Evolutionary conservation across 495 filamentous ascomycete species (phyloP).

Genomic region (Penicillium macrosclerotiorum): DNA sequence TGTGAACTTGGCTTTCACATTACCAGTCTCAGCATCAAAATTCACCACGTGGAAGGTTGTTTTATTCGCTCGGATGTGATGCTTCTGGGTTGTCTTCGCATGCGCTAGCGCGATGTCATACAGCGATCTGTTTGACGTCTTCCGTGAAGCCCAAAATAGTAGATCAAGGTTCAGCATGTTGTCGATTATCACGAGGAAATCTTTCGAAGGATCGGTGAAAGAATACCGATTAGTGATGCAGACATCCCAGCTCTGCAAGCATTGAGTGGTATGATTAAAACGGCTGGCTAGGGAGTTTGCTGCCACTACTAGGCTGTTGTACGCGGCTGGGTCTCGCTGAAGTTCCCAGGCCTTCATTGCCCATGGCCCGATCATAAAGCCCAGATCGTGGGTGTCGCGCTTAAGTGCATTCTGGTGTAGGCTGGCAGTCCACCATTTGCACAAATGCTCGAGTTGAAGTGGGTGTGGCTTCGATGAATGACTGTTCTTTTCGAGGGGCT

Average conservation of each 20-base stretch:
- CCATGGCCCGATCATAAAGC: constrained; percentile 45
- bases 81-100: constrained; percentile 30
- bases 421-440: constrained; percentile 34
- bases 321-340: constrained; percentile 27
- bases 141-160: constrained; percentile 41
- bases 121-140: constrained; percentile 26
- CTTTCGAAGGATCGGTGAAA: constrained; percentile 22
- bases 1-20: constrained; percentile 31
- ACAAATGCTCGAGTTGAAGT: constrained; percentile 31
- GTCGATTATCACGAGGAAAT: constrained; percentile 45
- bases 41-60: constrained; percentile 42
- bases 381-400: constrained; percentile 43
- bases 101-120: constrained; percentile 36
- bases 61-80: constrained; percentile 32
- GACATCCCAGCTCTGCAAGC: constrained; percentile 40
- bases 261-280: constrained; percentile 29
- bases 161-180: constrained; percentile 49
- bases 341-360: constrained; percentile 38
- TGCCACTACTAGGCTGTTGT: constrained; percentile 30
- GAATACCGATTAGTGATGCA: constrained; percentile 31
- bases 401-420: constrained; percentile 32
- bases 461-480: constrained; percentile 1
- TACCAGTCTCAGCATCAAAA: constrained; percentile 31
- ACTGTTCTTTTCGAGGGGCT: neutral
- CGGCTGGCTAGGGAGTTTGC: constrained; percentile 36